Percentiles rank a stretch among this genome's conserved stretches.
These are phyloP conservation scores for Anthracocystis walkeri DNA, from an alignment of 1,284 basidiomycete genomes.

Conservation along the genomic window DNA sequence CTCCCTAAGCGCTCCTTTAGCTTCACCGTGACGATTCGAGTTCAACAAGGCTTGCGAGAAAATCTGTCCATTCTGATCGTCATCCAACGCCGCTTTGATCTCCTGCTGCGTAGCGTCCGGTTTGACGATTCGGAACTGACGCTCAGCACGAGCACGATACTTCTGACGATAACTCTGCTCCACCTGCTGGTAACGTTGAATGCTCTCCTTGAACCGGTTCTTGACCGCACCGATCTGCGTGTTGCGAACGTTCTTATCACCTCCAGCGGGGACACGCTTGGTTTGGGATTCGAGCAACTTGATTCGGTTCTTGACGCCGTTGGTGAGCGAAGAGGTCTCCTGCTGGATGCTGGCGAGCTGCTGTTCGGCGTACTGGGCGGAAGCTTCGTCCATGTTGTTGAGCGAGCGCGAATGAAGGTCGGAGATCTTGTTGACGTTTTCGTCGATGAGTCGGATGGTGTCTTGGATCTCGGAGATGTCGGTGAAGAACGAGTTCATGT, in stretches of 20 bases:
- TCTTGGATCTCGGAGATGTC: conserved; percentile 66
- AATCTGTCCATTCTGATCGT: conserved; percentile 81
- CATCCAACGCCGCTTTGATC: conserved; percentile 78
- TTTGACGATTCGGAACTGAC: conserved; percentile 94
- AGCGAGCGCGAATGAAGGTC: conserved; percentile 67
- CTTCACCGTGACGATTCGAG: conserved; percentile 85
- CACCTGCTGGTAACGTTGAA: conserved; percentile 80
- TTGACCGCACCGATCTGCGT: conserved; percentile 74
- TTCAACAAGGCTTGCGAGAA: conserved; percentile 85
- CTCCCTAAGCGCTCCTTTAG: conserved; percentile 85
- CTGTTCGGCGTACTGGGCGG: conserved; percentile 65
- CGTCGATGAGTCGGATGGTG: conserved; percentile 66
- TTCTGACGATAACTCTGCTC: conserved; percentile 92
- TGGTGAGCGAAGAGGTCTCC: conserved; percentile 65
- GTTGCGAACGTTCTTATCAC: conserved; percentile 69
- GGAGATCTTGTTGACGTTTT: conserved; percentile 66
- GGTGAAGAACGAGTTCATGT: conserved; percentile 64
- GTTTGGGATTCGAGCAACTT: conserved; percentile 63
- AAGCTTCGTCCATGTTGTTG: conserved; percentile 69
- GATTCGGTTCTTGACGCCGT: conserved; percentile 67
- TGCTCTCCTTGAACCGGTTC: conserved; percentile 71
- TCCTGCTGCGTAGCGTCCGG: conserved; percentile 89
- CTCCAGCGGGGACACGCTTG: conserved; percentile 52
- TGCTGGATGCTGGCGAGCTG: conserved; percentile 59
- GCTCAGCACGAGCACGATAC: conserved; percentile 92